A percentile compares a stretch with the other conserved stretches of the same genome.
phyloP scores from a whole-genome alignment of 129 eudicot species.

The Deinandra increscens region DNA sequence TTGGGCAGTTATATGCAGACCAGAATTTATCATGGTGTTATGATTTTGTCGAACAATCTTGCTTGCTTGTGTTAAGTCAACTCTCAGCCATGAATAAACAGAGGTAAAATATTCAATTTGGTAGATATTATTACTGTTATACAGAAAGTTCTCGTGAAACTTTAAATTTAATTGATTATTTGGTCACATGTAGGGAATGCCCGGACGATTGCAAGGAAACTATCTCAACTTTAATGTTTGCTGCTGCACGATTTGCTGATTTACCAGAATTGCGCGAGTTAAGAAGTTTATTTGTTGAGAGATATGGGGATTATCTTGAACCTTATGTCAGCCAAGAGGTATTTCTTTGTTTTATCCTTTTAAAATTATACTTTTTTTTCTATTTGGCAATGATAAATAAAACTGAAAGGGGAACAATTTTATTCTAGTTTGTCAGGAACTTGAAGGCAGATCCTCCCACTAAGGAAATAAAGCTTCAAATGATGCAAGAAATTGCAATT shows the following conservation, averaged over 20 bases:
- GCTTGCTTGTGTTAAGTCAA: constrained; percentile 40
- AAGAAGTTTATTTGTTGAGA: constrained; percentile 53
- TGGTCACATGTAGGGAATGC: constrained; percentile 55
- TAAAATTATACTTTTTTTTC: background rate
- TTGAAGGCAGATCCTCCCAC: constrained; percentile 54
- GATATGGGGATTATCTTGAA: constrained; percentile 69
- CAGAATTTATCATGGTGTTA: constrained; percentile 61
- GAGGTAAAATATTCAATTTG: constrained; percentile 36
- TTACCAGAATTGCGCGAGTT: constrained; percentile 82
- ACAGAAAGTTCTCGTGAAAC: background rate
- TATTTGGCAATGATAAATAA: background rate
- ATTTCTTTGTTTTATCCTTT: background rate
- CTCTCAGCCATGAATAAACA: constrained; percentile 60
- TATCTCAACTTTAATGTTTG: constrained; percentile 64
- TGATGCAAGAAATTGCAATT: constrained; percentile 68
- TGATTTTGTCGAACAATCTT: constrained; percentile 58
- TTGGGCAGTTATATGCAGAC: constrained; percentile 74
- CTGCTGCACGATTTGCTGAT: constrained; percentile 95
- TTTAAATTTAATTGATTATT: background rate
- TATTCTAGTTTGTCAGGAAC: constrained; percentile 56
- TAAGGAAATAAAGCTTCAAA: constrained; percentile 55
- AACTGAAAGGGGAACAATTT: constrained; percentile 1
- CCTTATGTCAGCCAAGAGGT: constrained; percentile 69
- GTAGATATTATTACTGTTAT: background rate
- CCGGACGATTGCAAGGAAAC: constrained; percentile 87